These are phyloP conservation scores for Lasiosphaeria miniovina DNA, from an alignment of 495 filamentous ascomycete species.

Conservation along the genomic window DNA sequence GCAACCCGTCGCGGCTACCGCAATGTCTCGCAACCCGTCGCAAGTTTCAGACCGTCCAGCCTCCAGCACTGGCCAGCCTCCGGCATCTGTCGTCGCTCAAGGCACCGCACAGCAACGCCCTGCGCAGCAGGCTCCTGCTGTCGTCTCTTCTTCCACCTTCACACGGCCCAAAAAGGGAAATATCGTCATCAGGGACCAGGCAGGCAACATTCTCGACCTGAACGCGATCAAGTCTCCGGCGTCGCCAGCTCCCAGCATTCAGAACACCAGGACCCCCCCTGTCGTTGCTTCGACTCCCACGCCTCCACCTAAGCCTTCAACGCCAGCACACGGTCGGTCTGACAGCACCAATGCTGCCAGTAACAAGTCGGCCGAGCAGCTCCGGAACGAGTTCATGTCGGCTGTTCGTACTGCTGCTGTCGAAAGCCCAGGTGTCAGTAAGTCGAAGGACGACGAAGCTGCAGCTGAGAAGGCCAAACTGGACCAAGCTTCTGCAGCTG, in stretches of 20 bases:
- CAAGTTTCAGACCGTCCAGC: constrained; percentile 75
- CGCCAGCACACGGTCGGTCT: constrained; percentile 44
- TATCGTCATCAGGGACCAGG: constrained; percentile 75
- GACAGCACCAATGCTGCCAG: constrained; percentile 38
- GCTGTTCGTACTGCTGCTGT: constrained; percentile 33
- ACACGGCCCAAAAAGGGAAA: constrained; percentile 60
- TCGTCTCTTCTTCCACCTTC: constrained; percentile 56
- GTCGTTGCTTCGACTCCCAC: constrained; percentile 51
- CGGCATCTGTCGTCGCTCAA: constrained; percentile 44
- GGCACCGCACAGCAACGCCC: constrained; percentile 50
- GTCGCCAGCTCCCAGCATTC: constrained; percentile 46
- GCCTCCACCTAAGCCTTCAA: constrained; percentile 46
- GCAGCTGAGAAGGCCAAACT: constrained; percentile 41
- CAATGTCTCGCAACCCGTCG: constrained; percentile 81
- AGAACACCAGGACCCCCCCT: constrained; percentile 52
- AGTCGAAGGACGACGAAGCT: constrained; percentile 30
- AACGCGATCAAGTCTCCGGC: constrained; percentile 35
- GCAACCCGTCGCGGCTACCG: constrained; percentile 50
- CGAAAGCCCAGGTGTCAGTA: constrained; percentile 45
- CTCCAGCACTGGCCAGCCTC: constrained; percentile 69
- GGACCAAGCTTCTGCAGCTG: constrained; percentile 43
- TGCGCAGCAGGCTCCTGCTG: constrained; percentile 55
- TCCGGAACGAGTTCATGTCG: constrained; percentile 51
- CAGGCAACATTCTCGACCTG: constrained; percentile 58
- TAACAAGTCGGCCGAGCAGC: constrained; percentile 52